phyloP scores from a whole-genome alignment of 148 eudicot genomes.

The Polygonum aviculare region DNA sequence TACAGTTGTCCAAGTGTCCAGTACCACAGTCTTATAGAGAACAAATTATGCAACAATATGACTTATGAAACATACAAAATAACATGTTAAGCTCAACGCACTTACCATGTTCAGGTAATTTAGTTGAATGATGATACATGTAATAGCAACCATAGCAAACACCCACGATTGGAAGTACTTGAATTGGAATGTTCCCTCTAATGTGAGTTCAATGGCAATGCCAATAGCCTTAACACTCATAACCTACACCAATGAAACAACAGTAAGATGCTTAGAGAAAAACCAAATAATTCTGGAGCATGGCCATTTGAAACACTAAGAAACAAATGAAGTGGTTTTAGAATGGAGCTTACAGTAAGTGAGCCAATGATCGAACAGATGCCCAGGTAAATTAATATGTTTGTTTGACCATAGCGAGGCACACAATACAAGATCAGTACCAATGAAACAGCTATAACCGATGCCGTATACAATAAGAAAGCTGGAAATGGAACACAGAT shows the following conservation, averaged over 20 bases:
- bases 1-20: background rate
- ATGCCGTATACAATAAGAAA: constrained; percentile 29
- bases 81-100: background rate
- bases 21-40: background rate
- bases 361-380: constrained; percentile 62
- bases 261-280: background rate
- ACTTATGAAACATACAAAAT: background rate
- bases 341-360: constrained; percentile 31
- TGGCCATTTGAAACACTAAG: constrained; percentile 5
- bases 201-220: constrained; percentile 44
- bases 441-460: constrained; percentile 25
- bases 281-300: background rate
- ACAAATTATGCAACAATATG: background rate
- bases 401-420: constrained; percentile 35
- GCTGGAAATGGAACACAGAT: constrained; percentile 23
- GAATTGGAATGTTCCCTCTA: constrained; percentile 44
- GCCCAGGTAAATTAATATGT: constrained; percentile 47
- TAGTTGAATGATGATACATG: constrained; percentile 35
- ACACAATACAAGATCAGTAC: constrained; percentile 32
- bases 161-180: constrained; percentile 49
- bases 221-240: constrained; percentile 56
- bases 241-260: constrained; percentile 26
- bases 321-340: background rate
- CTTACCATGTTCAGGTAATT: constrained; percentile 63
- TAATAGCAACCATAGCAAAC: constrained; percentile 31